Conservation (phyloP, 1,284 basidiomycete species). For the Ganoderma sinense region DNA sequence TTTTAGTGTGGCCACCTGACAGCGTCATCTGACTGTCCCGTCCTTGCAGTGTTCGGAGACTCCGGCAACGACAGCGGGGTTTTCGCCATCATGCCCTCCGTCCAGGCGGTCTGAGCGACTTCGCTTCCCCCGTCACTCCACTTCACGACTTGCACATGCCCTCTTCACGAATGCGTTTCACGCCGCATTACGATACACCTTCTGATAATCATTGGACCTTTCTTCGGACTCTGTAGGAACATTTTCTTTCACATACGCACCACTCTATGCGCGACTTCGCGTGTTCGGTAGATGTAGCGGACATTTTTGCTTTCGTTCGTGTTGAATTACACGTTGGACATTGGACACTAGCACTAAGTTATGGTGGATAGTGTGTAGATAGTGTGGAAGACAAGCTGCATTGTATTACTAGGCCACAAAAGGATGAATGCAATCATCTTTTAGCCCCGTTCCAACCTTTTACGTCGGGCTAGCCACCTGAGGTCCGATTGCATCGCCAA, state of each 20-base stretch:
- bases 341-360: slow-evolving; percentile 1
- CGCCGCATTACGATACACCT: slow-evolving; percentile 16
- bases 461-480: background rate
- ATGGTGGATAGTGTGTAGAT: slow-evolving; percentile 3
- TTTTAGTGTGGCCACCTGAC: too few relatives aligned
- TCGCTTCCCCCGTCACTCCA: background rate
- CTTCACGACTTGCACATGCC: slow-evolving; percentile 21
- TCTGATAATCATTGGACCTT: slow-evolving; percentile 20
- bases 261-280: background rate
- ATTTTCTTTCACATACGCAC: background rate
- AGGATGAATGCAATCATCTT: background rate
- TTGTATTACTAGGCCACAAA: slow-evolving; percentile 17
- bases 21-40: background rate
- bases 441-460: background rate
- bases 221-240: slow-evolving; percentile 6
- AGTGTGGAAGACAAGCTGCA: slow-evolving; percentile 5
- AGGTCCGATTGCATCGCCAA: background rate
- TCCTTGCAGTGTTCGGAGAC: slow-evolving; percentile 43
- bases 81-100: slow-evolving; percentile 36
- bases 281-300: background rate
- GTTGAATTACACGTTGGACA: background rate
- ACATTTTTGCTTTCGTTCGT: background rate
- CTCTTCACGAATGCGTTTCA: slow-evolving; percentile 18
- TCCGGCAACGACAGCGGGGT: slow-evolving; percentile 44
- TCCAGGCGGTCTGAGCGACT: background rate